Base-by-base conservation (phyloP, 1,284 basidiomycete genomes). In the Tausonia pullulans region DNA sequence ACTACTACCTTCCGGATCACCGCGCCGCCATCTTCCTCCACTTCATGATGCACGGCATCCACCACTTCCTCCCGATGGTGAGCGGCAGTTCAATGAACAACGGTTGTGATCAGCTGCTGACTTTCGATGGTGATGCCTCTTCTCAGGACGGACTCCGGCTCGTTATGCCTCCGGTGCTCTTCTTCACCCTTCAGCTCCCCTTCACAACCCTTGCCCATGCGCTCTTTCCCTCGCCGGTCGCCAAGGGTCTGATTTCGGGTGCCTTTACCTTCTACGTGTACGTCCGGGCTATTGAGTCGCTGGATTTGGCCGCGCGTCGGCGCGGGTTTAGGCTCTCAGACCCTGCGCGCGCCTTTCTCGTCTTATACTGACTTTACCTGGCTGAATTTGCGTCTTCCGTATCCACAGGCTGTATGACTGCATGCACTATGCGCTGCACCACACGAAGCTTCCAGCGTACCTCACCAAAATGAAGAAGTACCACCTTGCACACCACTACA, bases 31-130 rank as follows among this genome's bases (percentile, higher is more conserved):
- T 98, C 71, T 85, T 85, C 58, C 75, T 98, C 48, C 95, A 99
- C 76, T 99, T 99, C 78, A 76, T 93, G 71, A 80, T 94, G 72
- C 95, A 98, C 74, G 95, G 96, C 39, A 86, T 99, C 57, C 95
- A 99, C 75, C 95, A 99, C 78, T 98, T 95, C 74, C 80, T 99
- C 65, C 95, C 93, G 14, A 96, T 96, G 93, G 94, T 88, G 71
- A 68, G 81, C 72, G 8, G 4, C n/a, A 5, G 1, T 54, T 51
- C 13, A 27, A 14, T 41, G 54, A n/a, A 0, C n/a, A 53, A 16
- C 11, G 10, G 51, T 40, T 52, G 14, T 45, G 57, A 46, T 8
- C 60, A 45, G 11, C 54, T 16, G 11, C 51, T 52, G 11, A 7
- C 13, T 16, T 16, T 4, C 14, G 13, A 53, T 70, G 46, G 63